Evolutionary conservation across 1,284 basidiomycete species (phyloP).

Genomic region (Ganoderma resinaceum): DNA sequence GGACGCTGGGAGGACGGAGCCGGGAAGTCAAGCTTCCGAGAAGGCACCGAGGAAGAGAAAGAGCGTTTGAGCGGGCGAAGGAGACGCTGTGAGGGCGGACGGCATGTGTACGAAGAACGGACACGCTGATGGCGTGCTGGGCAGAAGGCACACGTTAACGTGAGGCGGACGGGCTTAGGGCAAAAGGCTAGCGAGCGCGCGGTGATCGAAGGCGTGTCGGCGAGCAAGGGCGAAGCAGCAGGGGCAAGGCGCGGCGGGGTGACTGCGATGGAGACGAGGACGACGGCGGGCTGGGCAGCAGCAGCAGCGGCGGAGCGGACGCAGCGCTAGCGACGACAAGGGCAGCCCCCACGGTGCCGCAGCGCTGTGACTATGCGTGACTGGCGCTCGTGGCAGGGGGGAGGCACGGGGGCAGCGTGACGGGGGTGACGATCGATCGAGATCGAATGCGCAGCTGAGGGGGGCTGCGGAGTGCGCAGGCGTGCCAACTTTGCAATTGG

Average conservation of each 20-base stretch:
- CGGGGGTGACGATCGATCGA: conserved; percentile 27
- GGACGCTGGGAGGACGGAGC: conserved; percentile 20
- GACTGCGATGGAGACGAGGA: conserved; percentile 10
- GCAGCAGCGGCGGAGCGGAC: conserved; percentile 7
- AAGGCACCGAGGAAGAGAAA: conserved; percentile 18
- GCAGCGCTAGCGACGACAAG: not conserved
- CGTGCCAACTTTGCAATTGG: conserved; percentile 33
- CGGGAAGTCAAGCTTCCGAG: conserved; percentile 20
- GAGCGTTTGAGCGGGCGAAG: conserved; percentile 16
- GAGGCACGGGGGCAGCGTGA: conserved; percentile 16
- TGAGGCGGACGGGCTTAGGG: conserved; percentile 4
- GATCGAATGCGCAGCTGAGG: conserved; percentile 32
- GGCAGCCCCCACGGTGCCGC: conserved; percentile 21
- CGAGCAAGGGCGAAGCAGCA: conserved; percentile 1
- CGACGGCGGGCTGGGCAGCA: conserved; percentile 11
- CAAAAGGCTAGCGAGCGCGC: not conserved
- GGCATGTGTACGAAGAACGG: conserved; percentile 9
- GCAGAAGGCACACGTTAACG: conserved; percentile 8
- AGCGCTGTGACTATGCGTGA: conserved; percentile 10
- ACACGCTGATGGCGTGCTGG: conserved; percentile 24
- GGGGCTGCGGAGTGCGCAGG: conserved; percentile 35
- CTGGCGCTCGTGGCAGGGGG: conserved; percentile 5
- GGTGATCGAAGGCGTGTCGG: not conserved
- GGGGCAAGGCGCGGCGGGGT: not conserved
- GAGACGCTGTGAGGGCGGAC: conserved; percentile 4